These are phyloP conservation scores for Mycena filopes DNA, from an alignment of 768 basidiomycete species.

Conservation along the genomic window DNA sequence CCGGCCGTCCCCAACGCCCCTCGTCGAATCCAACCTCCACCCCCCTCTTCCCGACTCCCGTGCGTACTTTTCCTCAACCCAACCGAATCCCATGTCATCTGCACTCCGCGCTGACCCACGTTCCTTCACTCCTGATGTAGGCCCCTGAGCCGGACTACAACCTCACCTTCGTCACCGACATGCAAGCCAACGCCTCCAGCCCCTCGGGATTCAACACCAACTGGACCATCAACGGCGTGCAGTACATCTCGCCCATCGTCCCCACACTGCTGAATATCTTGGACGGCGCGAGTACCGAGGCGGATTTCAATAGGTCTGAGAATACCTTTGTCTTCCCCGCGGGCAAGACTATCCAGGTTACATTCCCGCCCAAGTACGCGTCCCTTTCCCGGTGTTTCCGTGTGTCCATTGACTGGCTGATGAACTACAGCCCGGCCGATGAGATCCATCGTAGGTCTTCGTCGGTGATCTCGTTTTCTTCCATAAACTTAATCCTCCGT, in stretches of 20 bases:
- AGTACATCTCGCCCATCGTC: constrained; percentile 19
- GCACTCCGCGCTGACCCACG: too few species aligned
- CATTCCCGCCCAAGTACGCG: constrained; percentile 44
- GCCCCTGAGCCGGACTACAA: constrained; percentile 25
- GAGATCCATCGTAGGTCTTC: constrained; percentile 38
- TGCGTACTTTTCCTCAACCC: too few species aligned
- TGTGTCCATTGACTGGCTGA: too few species aligned
- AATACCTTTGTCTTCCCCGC: constrained; percentile 53
- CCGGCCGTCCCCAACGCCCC: constrained; percentile 22
- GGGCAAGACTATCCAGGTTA: constrained; percentile 51
- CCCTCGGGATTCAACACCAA: too few species aligned
- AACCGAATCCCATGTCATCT: too few species aligned
- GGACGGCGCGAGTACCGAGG: constrained; percentile 42
- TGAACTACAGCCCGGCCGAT: constrained; percentile 9
- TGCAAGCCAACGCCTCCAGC: constrained; percentile 37
- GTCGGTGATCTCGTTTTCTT: background rate
- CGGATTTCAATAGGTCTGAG: constrained; percentile 46
- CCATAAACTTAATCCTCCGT: background rate
- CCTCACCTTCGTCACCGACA: constrained; percentile 37
- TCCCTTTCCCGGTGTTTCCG: too few species aligned
- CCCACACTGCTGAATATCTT: constrained; percentile 45
- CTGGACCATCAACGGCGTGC: constrained; percentile 47
- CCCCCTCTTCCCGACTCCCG: too few species aligned
- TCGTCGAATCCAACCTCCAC: constrained; percentile 28
- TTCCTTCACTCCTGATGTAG: too few species aligned